phyloP scores from a whole-genome alignment of 139 green algal genomes.

The Haematococcus lacustris region DNA sequence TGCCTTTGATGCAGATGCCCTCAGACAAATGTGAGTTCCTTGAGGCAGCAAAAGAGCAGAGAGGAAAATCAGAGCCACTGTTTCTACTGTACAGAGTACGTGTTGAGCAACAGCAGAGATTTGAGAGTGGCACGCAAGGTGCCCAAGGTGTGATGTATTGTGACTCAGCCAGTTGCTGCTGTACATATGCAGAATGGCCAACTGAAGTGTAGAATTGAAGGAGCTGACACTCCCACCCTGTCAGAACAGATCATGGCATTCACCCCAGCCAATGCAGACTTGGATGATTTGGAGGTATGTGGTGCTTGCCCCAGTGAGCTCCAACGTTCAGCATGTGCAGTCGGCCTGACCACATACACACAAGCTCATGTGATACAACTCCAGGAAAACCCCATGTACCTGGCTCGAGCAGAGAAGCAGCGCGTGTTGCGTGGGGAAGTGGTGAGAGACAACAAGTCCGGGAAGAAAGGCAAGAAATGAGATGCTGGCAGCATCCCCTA shows the following conservation, averaged over 20 bases:
- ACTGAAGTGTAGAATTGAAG: slow-evolving; percentile 44
- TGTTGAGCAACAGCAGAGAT: background rate
- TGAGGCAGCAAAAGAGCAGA: slow-evolving; percentile 31
- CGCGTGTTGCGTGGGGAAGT: slow-evolving; percentile 27
- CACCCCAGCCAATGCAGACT: slow-evolving; percentile 45
- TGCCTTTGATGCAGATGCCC: background rate
- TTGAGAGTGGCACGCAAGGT: background rate
- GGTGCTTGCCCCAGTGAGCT: no score
- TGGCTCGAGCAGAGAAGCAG: slow-evolving; percentile 29
- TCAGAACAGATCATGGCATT: slow-evolving; percentile 31
- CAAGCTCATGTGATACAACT: no score
- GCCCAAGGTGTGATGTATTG: background rate
- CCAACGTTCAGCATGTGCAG: no score
- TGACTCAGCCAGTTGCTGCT: background rate
- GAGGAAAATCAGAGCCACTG: slow-evolving; percentile 48
- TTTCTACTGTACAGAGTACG: slow-evolving; percentile 58
- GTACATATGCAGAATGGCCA: slow-evolving; percentile 45
- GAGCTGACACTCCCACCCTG: slow-evolving; percentile 46
- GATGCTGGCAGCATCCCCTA: no score
- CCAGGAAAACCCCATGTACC: slow-evolving; percentile 52
- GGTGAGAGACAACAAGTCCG: slow-evolving; percentile 15
- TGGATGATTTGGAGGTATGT: slow-evolving; percentile 56
- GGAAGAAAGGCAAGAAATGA: slow-evolving; percentile 35
- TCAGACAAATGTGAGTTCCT: slow-evolving; percentile 19
- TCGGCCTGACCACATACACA: no score